Percentiles rank a stretch among this genome's conserved stretches.
phyloP scores from a whole-genome alignment of 2,329 filamentous ascomycete species.

The Penicillium corylophilum region DNA sequence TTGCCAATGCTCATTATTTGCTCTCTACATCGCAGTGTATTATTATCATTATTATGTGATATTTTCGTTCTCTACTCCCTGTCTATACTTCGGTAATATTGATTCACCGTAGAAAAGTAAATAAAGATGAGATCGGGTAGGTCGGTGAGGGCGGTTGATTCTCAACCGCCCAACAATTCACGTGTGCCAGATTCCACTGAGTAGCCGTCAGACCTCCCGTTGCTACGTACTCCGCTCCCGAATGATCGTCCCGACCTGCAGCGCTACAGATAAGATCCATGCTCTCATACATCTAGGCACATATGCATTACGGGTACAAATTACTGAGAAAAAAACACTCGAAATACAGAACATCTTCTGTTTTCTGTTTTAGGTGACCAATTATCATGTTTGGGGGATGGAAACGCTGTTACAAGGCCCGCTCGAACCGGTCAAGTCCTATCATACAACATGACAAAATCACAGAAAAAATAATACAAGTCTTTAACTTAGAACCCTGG shows the following conservation, averaged over 20 bases:
- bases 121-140: slow-evolving; percentile 7
- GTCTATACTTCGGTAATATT: neutral
- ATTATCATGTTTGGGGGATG: slow-evolving; percentile 21
- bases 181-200: slow-evolving; percentile 25
- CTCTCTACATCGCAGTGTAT: slow-evolving; percentile 23
- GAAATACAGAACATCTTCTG: neutral
- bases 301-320: too few species aligned
- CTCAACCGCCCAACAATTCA: slow-evolving; percentile 23
- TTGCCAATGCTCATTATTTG: neutral
- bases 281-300: neutral
- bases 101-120: neutral
- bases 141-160: slow-evolving; percentile 17
- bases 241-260: neutral
- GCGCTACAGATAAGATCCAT: neutral
- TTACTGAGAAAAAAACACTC: neutral
- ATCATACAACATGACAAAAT: slow-evolving; percentile 41
- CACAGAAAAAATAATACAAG: slow-evolving; percentile 30
- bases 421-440: slow-evolving; percentile 39
- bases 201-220: slow-evolving; percentile 23
- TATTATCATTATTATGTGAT: too few species aligned
- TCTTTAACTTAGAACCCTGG: slow-evolving; percentile 3
- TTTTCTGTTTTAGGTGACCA: slow-evolving; percentile 9
- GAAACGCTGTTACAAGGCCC: slow-evolving; percentile 40
- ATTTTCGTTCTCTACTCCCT: too few species aligned
- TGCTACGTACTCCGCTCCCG: neutral